phyloP scores from a whole-genome alignment of 768 basidiomycete genomes.

The Clitopilus hobsonii region DNA sequence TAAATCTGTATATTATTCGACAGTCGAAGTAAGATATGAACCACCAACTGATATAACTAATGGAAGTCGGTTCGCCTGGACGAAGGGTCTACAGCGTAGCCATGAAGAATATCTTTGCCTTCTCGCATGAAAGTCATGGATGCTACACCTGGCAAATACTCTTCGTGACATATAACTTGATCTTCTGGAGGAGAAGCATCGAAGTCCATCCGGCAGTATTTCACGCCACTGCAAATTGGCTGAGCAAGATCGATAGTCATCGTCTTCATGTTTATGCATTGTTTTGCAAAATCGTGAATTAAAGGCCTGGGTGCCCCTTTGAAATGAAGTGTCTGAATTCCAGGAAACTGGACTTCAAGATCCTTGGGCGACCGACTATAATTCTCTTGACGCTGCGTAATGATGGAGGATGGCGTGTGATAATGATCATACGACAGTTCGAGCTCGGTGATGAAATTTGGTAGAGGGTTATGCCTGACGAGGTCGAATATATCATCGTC shows the following conservation, averaged over 20 bases:
- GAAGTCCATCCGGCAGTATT: not conserved
- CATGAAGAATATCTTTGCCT: no score
- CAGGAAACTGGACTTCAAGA: not conserved
- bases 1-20: no score
- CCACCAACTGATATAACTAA: no score
- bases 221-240: not conserved
- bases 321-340: not conserved
- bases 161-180: no score
- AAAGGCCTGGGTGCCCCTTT: not conserved
- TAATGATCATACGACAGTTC: slow-evolving; percentile 1
- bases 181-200: no score
- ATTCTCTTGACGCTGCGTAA: not conserved
- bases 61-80: no score
- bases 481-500: slow-evolving; percentile 8
- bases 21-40: no score
- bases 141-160: no score
- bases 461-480: slow-evolving; percentile 8
- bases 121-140: no score
- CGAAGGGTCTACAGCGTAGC: no score
- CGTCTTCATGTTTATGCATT: not conserved
- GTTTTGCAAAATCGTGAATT: not conserved
- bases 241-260: not conserved
- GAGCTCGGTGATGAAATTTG: slow-evolving; percentile 2
- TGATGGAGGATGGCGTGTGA: not conserved
- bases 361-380: not conserved